Evolutionary conservation across 352 stramenopile genomes (phyloP), one percentile per base, ranked within the genome.

Genomic region (Pythium aristosporum): DNA sequence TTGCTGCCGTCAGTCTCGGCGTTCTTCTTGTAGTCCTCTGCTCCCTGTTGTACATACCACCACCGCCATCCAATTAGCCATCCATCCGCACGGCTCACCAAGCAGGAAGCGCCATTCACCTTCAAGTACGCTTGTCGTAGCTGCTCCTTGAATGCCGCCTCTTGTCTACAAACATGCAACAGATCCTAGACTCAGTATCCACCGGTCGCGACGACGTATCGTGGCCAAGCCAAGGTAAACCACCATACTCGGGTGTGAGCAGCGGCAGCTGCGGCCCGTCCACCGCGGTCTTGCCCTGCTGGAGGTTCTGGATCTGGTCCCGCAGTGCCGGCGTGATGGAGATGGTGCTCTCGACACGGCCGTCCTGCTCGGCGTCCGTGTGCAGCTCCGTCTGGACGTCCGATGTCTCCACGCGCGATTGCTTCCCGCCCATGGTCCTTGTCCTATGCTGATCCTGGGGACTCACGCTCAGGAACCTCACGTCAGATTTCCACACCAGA

Each of bases 121-220:
- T 91, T 91, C 41, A 71, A 39, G 64, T 94, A 94, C 49, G 85
- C 85, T 61, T 89, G 67, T 72, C 89, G 82, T 55, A 90, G 58
- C 63, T 91, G 80, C 70, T 91, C 85, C 63, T 94, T 89, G 25
- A 89, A 67, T 43, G 67, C 67, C 21, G 61, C 73, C n/a, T 90
- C 72, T 63, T 88, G 77, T 36, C 83, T 92, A 36, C 25, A 23
- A 20, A 50, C 53, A 30, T 5, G 25, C 25, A 30, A 30, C 5
- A 30, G 25, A 30, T 30, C n/a, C 43, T 9, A 47, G 43, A 20
- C 42, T 50, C 3, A 5, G 25, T 59, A 32, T 30, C 16, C n/a
- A 50, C 7, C 4, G 21, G 8, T 50, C n/a, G 44, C 18, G 10
- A 5, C 8, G 18, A 8, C 8, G n/a, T 30, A 28, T 50, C 18